Evolutionary conservation across 495 filamentous ascomycete species (phyloP), one percentile per base, ranked within the genome.

Genomic region (Letharia columbiana): DNA sequence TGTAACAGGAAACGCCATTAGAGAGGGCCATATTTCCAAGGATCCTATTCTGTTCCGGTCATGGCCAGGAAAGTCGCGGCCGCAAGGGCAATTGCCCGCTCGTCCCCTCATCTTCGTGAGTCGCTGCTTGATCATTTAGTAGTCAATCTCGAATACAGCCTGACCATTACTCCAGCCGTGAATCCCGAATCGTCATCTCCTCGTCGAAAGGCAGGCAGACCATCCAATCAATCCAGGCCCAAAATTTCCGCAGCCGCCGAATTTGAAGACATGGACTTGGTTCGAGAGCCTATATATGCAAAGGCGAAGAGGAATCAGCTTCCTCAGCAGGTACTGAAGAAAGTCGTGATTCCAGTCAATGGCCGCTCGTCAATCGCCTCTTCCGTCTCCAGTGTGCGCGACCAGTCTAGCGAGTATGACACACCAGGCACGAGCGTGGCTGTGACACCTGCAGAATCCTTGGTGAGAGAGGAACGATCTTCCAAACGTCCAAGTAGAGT

Each of bases 401-500:
- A 81, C 49, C 82, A 81, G 1, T 84, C 80, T 10, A 85, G 81
- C 61, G 86, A 84, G 39, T 86, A 83, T 70, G 86, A 85, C 52
- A 96, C 91, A 7, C 90, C 91, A 12, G 87, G 84, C 31, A 96
- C 91, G 17, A 94, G 90, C 72, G 81, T 84, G 66, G 77, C 79
- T 39, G 81, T 80, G 7, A 89, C 89, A 12, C 85, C 89, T 54
- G 76, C 68, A 11, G 79, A 77, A 64, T 74, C 76, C 5, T 71
- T 77, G 37, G 65, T 52, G 17, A 75, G 74, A 58, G 54, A 71
- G 62, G 23, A 35, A 64, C 37, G 61, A 45, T 56, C 62, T 23
- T 37, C 71, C 9, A 73, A 71, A 42, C 70, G 71, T 10, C 71
- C 74, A 44, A 71, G 80, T 28, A 80, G 74, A 71, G 76, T 78